phyloP scores from a whole-genome alignment of 2,329 filamentous ascomycete species.

The Lachnellula cervina region DNA sequence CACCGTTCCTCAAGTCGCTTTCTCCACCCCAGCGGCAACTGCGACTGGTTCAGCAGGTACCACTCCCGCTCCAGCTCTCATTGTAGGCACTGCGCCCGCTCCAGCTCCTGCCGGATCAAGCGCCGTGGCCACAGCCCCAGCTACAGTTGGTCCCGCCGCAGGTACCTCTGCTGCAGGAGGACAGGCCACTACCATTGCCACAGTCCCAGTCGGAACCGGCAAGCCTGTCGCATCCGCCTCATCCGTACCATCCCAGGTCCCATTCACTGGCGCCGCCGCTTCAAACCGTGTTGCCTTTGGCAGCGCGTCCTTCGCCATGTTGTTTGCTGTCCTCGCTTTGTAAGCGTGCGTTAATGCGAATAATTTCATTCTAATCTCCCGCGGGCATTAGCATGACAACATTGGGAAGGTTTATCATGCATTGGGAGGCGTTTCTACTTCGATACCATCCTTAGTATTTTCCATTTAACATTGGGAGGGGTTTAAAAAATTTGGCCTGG shows the following conservation, averaged over 20 bases:
- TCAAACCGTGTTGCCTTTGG: constrained; percentile 23
- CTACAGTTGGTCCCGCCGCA: constrained; percentile 20
- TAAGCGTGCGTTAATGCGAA: constrained; percentile 8
- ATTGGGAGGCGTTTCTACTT: constrained; percentile 1
- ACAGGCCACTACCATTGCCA: constrained; percentile 6
- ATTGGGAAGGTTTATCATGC: background rate
- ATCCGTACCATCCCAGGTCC: constrained; percentile 32
- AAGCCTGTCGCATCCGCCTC: constrained; percentile 28
- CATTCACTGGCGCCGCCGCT: constrained; percentile 32
- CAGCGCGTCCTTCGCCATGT: constrained; percentile 21
- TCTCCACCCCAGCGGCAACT: constrained; percentile 31
- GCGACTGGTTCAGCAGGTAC: constrained; percentile 6
- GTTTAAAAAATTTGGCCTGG: background rate
- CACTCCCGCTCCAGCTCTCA: constrained; percentile 2
- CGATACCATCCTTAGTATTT: constrained; percentile 3
- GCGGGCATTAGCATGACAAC: background rate
- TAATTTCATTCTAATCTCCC: background rate
- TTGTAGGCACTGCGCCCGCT: constrained; percentile 35
- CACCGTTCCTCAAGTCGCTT: constrained; percentile 48
- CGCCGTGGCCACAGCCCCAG: constrained; percentile 11
- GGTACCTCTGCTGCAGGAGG: constrained; percentile 19
- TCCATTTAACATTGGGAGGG: background rate
- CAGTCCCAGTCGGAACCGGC: constrained; percentile 22
- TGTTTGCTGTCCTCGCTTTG: constrained; percentile 25
- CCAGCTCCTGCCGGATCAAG: background rate